Evolutionary conservation across 1,139 yeast species (phyloP).

Genomic region (Pichia kudriavzevii): DNA sequence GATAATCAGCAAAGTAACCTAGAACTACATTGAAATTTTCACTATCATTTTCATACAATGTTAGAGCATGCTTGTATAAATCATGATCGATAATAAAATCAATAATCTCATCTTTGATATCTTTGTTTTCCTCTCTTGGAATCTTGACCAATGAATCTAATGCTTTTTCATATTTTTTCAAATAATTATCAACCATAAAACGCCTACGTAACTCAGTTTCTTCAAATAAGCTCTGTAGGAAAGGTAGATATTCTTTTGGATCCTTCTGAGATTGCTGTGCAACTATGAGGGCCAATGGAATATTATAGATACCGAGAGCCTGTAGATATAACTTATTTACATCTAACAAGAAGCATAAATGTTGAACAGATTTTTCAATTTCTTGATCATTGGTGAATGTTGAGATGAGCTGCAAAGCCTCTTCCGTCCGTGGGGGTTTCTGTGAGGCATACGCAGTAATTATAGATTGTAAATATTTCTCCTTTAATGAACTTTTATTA

Average conservation of each 20-base stretch:
- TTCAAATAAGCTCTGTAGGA: conserved; percentile 69
- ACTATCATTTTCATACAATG: conserved; percentile 52
- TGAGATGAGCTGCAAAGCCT: conserved; percentile 62
- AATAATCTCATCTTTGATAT: conserved; percentile 51
- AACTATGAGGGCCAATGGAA: conserved; percentile 68
- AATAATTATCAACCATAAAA: conserved; percentile 73
- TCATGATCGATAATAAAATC: conserved; percentile 66
- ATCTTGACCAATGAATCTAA: conserved; percentile 55
- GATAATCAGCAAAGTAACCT: conserved; percentile 52
- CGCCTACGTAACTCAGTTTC: conserved; percentile 59
- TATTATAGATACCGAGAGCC: conserved; percentile 77
- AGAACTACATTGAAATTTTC: conserved; percentile 49
- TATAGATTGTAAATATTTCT: conserved; percentile 64
- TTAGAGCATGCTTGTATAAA: conserved; percentile 65
- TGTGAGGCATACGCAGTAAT: conserved; percentile 92
- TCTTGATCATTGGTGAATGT: conserved; percentile 40
- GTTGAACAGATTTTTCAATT: conserved; percentile 62
- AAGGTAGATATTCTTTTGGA: conserved; percentile 94
- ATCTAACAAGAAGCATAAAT: conserved; percentile 85
- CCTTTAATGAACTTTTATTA: conserved; percentile 42
- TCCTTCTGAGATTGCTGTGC: conserved; percentile 98
- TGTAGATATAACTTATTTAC: conserved; percentile 74
- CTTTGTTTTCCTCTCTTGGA: conserved; percentile 22
- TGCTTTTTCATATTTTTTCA: conserved; percentile 64
- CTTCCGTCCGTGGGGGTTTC: conserved; percentile 74